phyloP scores from a whole-genome alignment of 805 yeast species.

The Saturnispora ahearnii region DNA sequence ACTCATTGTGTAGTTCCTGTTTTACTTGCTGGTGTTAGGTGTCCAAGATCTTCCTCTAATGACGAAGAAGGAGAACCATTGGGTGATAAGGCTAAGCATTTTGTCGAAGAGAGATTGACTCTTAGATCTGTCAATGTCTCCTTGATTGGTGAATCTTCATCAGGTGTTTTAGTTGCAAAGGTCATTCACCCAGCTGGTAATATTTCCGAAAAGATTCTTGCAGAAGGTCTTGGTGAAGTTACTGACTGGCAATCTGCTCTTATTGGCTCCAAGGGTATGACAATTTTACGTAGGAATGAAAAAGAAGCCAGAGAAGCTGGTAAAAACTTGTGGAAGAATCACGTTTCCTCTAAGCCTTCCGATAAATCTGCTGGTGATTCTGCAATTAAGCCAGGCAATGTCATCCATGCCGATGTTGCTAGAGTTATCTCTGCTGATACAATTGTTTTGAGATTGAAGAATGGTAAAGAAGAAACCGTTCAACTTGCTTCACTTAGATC shows the following conservation, averaged over 20 bases:
- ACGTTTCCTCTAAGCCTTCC: constrained; percentile 14
- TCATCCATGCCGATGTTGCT: constrained; percentile 46
- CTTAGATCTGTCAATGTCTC: constrained; percentile 50
- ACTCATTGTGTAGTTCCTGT: constrained; percentile 52
- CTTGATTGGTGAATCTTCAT: constrained; percentile 51
- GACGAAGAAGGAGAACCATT: constrained; percentile 42
- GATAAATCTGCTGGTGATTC: constrained; percentile 18
- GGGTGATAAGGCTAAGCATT: constrained; percentile 58
- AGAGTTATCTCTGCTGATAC: constrained; percentile 66
- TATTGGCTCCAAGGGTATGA: constrained; percentile 60
- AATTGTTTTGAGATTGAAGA: constrained; percentile 40
- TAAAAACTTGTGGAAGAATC: constrained; percentile 46
- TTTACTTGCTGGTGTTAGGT: constrained; percentile 61
- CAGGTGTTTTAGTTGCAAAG: constrained; percentile 52
- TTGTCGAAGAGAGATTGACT: constrained; percentile 54
- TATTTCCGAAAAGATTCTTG: constrained; percentile 57
- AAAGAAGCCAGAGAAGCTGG: constrained; percentile 47
- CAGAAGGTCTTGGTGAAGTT: constrained; percentile 63
- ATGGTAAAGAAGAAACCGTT: constrained; percentile 50
- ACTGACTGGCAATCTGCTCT: constrained; percentile 71
- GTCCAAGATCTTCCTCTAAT: constrained; percentile 56
- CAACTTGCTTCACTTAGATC: constrained; percentile 71
- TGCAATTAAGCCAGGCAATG: constrained; percentile 36
- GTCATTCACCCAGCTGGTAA: constrained; percentile 70
- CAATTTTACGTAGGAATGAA: constrained; percentile 54